A percentile compares a stretch with the other conserved stretches of the same genome.
Conservation (phyloP, 2,329 filamentous ascomycete genomes). For the Colletotrichum endophyticum region DNA sequence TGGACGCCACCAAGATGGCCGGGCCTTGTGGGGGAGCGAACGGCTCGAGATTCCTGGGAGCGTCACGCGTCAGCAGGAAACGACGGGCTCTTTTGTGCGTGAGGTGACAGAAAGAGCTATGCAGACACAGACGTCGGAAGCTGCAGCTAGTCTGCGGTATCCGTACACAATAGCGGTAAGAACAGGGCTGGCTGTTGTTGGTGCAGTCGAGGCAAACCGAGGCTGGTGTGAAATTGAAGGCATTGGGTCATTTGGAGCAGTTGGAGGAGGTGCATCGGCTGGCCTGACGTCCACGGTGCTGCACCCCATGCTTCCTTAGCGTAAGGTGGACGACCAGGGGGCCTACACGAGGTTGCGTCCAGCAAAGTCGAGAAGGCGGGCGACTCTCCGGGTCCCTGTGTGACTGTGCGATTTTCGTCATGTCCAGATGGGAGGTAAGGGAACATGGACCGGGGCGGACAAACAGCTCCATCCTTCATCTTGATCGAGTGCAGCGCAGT, state of each 20-base stretch:
- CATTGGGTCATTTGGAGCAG: not conserved
- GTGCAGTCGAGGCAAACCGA: not conserved
- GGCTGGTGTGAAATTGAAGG: not conserved
- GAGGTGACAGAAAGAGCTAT: not conserved
- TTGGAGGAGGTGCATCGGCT: not conserved
- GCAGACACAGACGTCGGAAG: not conserved
- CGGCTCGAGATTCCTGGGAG: not conserved
- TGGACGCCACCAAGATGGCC: constrained; percentile 11
- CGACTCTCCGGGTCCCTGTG: not conserved
- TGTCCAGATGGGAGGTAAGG: not conserved
- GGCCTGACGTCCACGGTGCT: constrained; percentile 1
- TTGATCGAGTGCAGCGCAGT: not conserved
- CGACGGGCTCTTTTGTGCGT: not conserved
- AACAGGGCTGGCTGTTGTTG: not conserved
- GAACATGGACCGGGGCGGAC: not conserved
- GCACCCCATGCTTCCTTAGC: constrained; percentile 11
- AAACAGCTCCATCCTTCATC: constrained; percentile 5
- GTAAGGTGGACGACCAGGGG: not conserved
- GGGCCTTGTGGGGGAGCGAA: not conserved
- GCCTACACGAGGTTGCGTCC: constrained; percentile 17
- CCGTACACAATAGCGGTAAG: not conserved
- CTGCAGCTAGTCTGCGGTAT: not conserved
- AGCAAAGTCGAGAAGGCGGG: not conserved
- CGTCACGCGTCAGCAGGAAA: constrained; percentile 5
- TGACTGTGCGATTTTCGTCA: constrained; percentile 5